A percentile compares a stretch with the other conserved stretches of the same genome.
Evolutionary conservation across 83 land plant species (phyloP).

Genomic region (Picea mariana): DNA sequence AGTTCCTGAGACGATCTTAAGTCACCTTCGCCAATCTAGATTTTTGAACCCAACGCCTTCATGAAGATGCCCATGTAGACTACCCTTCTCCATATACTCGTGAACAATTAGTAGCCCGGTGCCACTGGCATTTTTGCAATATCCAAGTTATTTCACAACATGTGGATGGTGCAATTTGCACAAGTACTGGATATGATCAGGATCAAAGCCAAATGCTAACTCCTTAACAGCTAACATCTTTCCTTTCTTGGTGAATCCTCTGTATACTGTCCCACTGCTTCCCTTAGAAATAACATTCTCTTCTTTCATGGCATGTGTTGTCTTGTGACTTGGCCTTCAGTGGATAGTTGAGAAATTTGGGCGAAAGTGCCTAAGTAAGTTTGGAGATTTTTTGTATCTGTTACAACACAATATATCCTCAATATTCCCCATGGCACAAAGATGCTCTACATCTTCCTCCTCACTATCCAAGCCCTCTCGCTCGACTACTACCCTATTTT

Average conservation of each 20-base stretch:
- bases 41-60: conserved; percentile 14
- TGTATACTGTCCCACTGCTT: conserved; percentile 18
- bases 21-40: conserved; percentile 39
- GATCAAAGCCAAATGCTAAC: not conserved
- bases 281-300: conserved; percentile 29
- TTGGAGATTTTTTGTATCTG: no score
- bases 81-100: conserved; percentile 34
- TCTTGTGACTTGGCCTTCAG: no score
- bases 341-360: no score
- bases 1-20: conserved; percentile 28
- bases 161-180: conserved; percentile 34
- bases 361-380: no score
- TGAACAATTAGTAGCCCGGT: conserved; percentile 25
- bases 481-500: no score
- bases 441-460: no score
- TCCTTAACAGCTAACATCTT: conserved; percentile 29
- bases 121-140: conserved; percentile 25
- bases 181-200: conserved; percentile 13
- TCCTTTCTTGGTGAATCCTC: conserved; percentile 12
- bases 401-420: no score
- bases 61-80: conserved; percentile 24
- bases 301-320: conserved; percentile 23
- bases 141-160: conserved; percentile 32
- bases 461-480: no score
- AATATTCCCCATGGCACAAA: no score